These are phyloP conservation scores for Echites panduratus DNA, from an alignment of 257 asterid genomes.

Conservation along the genomic window DNA sequence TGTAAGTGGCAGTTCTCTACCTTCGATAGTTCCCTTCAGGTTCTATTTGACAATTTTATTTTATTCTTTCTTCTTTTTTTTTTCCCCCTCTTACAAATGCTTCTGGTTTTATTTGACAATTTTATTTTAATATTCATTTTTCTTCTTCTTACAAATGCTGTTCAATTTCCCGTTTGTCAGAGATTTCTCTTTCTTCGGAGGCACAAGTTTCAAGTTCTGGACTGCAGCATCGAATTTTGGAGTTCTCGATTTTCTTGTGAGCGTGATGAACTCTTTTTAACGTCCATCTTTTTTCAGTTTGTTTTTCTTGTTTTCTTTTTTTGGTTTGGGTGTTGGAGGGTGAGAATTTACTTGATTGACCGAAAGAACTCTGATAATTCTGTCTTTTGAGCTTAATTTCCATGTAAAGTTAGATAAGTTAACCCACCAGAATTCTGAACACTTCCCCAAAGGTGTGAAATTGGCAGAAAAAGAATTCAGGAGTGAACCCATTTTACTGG, in stretches of 20 bases:
- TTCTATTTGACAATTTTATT: too few relatives aligned
- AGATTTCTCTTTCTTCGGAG: not conserved
- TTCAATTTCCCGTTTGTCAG: not conserved
- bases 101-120: too few relatives aligned
- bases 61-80: too few relatives aligned
- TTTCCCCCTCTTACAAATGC: too few relatives aligned
- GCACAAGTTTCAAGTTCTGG: not conserved
- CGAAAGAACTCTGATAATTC: not conserved
- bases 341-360: not conserved
- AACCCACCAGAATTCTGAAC: not conserved
- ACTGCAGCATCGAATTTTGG: not conserved
- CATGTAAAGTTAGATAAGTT: not conserved
- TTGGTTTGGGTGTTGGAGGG: not conserved
- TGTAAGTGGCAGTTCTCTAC: too few relatives aligned
- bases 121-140: too few relatives aligned
- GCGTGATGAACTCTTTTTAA: not conserved
- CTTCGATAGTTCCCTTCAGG: too few relatives aligned
- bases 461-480: not conserved
- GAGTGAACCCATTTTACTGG: not conserved
- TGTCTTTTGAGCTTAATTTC: not conserved
- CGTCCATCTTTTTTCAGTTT: not conserved
- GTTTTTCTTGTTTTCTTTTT: not conserved
- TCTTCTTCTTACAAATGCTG: not conserved
- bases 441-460: not conserved
- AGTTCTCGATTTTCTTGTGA: not conserved